These are phyloP conservation scores for Calocybe gangraenosa DNA, from an alignment of 768 basidiomycete species.

Conservation along the genomic window DNA sequence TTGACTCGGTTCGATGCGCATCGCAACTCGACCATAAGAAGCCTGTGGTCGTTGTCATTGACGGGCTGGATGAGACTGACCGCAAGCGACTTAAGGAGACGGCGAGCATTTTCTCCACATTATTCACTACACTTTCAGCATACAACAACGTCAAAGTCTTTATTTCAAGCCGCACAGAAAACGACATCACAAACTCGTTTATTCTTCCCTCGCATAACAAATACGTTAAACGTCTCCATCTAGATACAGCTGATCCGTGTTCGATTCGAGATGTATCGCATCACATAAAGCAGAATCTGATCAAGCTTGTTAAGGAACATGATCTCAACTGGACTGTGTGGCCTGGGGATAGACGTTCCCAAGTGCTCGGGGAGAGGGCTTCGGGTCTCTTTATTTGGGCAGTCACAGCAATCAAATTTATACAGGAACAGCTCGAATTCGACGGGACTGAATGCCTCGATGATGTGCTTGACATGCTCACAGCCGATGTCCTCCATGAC, in stretches of 20 bases:
- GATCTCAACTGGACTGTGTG: conserved; percentile 8
- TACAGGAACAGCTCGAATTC: conserved; percentile 10
- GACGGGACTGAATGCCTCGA: conserved; percentile 11
- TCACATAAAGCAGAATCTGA: conserved; percentile 5
- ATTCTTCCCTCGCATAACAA: conserved; percentile 3
- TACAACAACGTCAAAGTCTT: conserved; percentile 17
- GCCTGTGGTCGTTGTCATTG: conserved; percentile 18
- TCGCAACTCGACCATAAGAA: conserved; percentile 3
- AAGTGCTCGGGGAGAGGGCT: conserved; percentile 4
- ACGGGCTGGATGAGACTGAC: conserved; percentile 19
- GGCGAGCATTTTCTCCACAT: conserved; percentile 12
- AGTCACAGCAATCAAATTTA: conserved; percentile 10
- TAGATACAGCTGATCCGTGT: conserved; percentile 13
- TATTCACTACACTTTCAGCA: conserved; percentile 7
- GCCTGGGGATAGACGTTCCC: conserved; percentile 10
- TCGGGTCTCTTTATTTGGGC: conserved; percentile 17
- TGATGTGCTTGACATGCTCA: conserved; percentile 4
- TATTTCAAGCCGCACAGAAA: conserved; percentile 18
- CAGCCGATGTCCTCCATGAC: not conserved
- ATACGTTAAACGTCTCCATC: conserved; percentile 15
- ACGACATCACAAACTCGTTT: conserved; percentile 16
- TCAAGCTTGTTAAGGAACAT: conserved; percentile 5
- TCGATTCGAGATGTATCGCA: conserved; percentile 15
- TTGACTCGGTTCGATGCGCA: conserved; percentile 9
- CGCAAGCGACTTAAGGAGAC: conserved; percentile 5